A percentile compares a stretch with the other conserved stretches of the same genome.
These are phyloP conservation scores for Fraxinus baroniana DNA, from an alignment of 305 asterid genomes.

Conservation along the genomic window DNA sequence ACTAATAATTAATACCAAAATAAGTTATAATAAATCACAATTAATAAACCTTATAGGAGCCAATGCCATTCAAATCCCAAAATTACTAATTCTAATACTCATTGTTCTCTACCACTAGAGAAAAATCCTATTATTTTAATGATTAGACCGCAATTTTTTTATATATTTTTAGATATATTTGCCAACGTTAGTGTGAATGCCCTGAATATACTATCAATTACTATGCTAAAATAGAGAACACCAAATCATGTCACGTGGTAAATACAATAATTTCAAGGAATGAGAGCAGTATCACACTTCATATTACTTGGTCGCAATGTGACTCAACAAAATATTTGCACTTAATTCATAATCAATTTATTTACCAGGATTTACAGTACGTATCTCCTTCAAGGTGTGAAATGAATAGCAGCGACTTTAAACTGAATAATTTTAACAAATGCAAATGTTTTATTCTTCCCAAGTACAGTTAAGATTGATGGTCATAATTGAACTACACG, in stretches of 20 bases:
- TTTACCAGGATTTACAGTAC: not conserved
- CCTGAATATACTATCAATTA: not conserved
- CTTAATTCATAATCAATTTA: not conserved
- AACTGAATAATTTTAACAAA: not conserved
- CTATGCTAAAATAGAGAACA: not conserved
- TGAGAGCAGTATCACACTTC: not conserved
- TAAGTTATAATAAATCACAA: not conserved
- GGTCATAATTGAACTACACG: not conserved
- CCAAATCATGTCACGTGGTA: not conserved
- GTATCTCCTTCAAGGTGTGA: not conserved
- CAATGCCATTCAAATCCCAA: slow-evolving; percentile 5
- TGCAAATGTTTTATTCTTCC: not conserved
- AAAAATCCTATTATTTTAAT: not conserved
- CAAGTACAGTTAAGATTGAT: not conserved
- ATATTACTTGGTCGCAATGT: not conserved
- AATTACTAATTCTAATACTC: not conserved
- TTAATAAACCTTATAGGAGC: not conserved
- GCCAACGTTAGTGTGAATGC: not conserved
- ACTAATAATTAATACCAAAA: not conserved
- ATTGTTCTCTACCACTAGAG: not conserved
- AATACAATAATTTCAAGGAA: not conserved
- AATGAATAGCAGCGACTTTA: not conserved
- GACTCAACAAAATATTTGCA: not conserved
- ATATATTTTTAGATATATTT: not conserved
- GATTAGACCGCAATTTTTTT: not conserved